Evolutionary conservation across 1,284 basidiomycete species (phyloP).

Genomic region (Rhodotorula sp.): DNA sequence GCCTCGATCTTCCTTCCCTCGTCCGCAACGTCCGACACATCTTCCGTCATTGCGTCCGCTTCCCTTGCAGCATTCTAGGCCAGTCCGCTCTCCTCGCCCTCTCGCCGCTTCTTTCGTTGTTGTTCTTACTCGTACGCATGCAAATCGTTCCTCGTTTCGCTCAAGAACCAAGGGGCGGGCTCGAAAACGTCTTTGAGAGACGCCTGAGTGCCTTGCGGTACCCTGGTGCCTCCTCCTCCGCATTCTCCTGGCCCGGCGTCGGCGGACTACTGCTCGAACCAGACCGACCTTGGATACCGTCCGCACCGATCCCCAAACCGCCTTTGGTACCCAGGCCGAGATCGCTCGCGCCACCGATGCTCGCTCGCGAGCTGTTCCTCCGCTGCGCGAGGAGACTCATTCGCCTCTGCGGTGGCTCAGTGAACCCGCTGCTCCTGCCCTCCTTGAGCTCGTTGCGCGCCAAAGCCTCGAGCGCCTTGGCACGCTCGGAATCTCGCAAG

Average conservation of each 20-base stretch:
- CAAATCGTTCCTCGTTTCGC: too few relatives aligned
- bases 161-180: neutral
- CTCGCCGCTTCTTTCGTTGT: neutral
- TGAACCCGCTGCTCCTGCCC: slow-evolving; percentile 30
- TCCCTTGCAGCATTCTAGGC: neutral
- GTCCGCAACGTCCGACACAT: neutral
- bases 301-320: slow-evolving; percentile 8
- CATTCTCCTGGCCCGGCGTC: neutral
- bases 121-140: neutral
- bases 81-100: too few relatives aligned
- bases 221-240: neutral
- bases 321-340: neutral
- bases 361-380: neutral
- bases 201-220: slow-evolving; percentile 12
- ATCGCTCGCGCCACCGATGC: too few relatives aligned
- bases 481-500: slow-evolving; percentile 6
- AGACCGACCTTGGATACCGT: neutral
- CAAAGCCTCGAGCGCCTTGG: slow-evolving; percentile 16
- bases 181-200: slow-evolving; percentile 1
- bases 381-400: slow-evolving; percentile 13
- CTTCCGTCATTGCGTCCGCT: neutral
- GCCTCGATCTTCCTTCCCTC: neutral
- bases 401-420: slow-evolving; percentile 24
- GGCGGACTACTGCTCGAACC: neutral
- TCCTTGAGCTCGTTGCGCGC: slow-evolving; percentile 20